Evolutionary conservation across 306 rosid genomes (phyloP).

Genomic region (Prunus padus): DNA sequence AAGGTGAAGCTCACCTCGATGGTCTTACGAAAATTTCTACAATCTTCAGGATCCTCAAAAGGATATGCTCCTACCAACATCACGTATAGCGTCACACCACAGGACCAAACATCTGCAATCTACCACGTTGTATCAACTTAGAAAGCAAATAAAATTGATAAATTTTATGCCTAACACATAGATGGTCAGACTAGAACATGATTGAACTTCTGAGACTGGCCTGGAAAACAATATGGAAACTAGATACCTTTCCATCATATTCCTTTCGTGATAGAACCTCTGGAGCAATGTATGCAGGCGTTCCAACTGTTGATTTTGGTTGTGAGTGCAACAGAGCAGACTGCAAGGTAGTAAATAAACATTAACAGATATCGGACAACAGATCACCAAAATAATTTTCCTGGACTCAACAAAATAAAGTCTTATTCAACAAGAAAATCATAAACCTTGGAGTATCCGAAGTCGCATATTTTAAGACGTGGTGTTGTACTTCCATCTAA

Average conservation of each 20-base stretch:
- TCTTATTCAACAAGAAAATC: constrained; percentile 10
- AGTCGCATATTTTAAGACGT: constrained; percentile 84
- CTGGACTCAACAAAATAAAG: not conserved
- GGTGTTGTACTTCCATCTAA: constrained; percentile 87
- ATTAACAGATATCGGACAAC: not conserved
- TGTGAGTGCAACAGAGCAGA: constrained; percentile 80
- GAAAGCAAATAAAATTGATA: constrained; percentile 5
- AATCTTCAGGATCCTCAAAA: constrained; percentile 92
- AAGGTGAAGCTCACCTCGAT: constrained; percentile 51
- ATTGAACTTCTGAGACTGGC: not conserved
- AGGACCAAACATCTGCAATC: constrained; percentile 98
- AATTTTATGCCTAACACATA: not conserved
- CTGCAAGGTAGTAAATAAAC: constrained; percentile 35
- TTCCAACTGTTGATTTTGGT: constrained; percentile 93
- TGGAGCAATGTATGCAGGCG: constrained; percentile 95
- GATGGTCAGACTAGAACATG: not conserved
- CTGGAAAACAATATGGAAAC: not conserved
- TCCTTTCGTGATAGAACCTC: constrained; percentile 77
- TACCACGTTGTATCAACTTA: constrained; percentile 36
- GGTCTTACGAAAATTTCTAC: constrained; percentile 62
- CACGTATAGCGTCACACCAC: constrained; percentile 88
- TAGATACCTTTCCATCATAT: constrained; percentile 84
- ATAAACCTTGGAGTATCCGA: constrained; percentile 90
- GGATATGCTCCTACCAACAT: constrained; percentile 96
- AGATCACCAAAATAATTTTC: not conserved